Base-by-base conservation (phyloP, 2,329 filamentous ascomycete genomes). In the Aureobasidium uvarum region DNA sequence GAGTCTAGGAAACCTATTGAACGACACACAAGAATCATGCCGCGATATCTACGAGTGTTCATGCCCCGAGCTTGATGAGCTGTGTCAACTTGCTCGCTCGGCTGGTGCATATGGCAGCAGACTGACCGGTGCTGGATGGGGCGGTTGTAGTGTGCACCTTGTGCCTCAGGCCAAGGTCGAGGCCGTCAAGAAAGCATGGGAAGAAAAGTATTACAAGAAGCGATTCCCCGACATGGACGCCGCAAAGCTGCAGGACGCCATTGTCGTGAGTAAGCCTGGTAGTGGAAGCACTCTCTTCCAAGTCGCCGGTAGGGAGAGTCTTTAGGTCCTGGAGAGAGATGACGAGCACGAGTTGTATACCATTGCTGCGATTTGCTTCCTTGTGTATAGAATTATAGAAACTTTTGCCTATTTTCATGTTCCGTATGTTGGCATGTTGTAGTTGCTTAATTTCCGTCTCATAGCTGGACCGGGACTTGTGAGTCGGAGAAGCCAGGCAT, bases 81-180 rank as follows among this genome's bases (percentile, higher is more conserved):
- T 99, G 43, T 98, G 94, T 77, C 77, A 82, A 45, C 89, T 98
- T 70, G 93, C 93, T 0, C 83, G 88, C 33, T 82, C 81, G 18
- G 90, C 90, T 0, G 95, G 95, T 2, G 86, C 90, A 20, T 92
- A 92, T 74, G 95, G 94, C 33, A 92, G 90, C 71, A 83, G 94
- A 31, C 79, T 97, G 71, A 98, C 94, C 0, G 95, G 95, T 45
- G 95, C 95, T 0, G 95, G 95, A 3, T 99, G 95, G 95, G 95
- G 95, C 68, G 95, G 95, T 2, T 98, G 95, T 79, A 95, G 87
- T 67, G 94, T 99, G 66, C 95, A 99, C 79, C 84, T 99, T 66
- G 89, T 98, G 62, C 90, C 94, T 0, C 90, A 87, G 66, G 85
- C 92, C 72, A 94, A 89, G 77, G 89, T 97, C 0, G 87, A 89